A percentile compares a stretch with the other conserved stretches of the same genome.
These are phyloP conservation scores for Actinomortierella wolfii DNA, from an alignment of 371 early-diverging fungal species.

Conservation along the genomic window DNA sequence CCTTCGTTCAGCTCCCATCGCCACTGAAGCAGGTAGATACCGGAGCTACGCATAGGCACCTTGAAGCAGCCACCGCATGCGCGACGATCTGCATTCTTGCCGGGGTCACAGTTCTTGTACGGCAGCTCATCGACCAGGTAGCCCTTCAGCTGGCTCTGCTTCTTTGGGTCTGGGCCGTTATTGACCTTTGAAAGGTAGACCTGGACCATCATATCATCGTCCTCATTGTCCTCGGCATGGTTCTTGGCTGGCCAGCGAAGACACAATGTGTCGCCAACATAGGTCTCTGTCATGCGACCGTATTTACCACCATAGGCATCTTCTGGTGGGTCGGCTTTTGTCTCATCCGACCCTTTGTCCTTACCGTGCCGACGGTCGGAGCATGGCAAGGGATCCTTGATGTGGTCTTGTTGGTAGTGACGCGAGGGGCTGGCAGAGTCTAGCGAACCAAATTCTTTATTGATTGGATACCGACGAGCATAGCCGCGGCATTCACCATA, in stretches of 20 bases:
- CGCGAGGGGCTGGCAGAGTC: conserved; percentile 15
- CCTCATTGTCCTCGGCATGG: conserved; percentile 36
- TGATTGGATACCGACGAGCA: conserved; percentile 15
- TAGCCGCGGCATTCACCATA: conserved; percentile 20
- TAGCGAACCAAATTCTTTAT: conserved; percentile 3
- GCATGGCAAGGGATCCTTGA: conserved; percentile 18
- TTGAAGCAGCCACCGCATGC: conserved; percentile 23
- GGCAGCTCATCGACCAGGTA: conserved; percentile 10
- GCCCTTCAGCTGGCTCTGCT: conserved; percentile 9
- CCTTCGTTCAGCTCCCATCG: conserved; percentile 27
- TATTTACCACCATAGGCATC: conserved; percentile 30
- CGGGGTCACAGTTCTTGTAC: conserved; percentile 29
- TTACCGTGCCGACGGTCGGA: conserved; percentile 12
- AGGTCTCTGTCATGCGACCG: conserved; percentile 25
- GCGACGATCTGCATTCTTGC: conserved; percentile 6
- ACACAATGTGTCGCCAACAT: conserved; percentile 17
- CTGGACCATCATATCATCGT: conserved; percentile 19
- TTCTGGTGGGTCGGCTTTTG: conserved; percentile 6
- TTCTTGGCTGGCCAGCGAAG: conserved; percentile 45
- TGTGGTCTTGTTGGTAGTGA: conserved; percentile 18
- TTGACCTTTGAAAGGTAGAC: conserved; percentile 21
- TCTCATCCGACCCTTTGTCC: conserved; percentile 26
- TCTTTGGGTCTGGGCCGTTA: conserved; percentile 11
- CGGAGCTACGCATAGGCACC: conserved; percentile 6
- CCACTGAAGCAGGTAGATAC: conserved; percentile 20